Evolutionary conservation across 2,329 filamentous ascomycete genomes (phyloP).

Genomic region (Xylariaceae sp.): DNA sequence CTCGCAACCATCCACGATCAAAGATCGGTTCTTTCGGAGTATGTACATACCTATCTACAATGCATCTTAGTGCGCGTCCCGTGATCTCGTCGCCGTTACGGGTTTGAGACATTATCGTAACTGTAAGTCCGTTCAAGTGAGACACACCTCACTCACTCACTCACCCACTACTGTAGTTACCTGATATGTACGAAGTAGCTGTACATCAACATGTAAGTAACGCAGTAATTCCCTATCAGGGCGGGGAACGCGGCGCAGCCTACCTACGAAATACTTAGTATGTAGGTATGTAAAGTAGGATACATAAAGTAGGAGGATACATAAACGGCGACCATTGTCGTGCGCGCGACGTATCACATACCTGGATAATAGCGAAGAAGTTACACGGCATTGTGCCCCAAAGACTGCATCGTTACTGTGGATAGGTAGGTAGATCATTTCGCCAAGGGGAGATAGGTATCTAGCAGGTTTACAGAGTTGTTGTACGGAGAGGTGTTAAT

Average conservation of each 20-base stretch:
- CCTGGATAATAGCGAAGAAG: too few relatives aligned
- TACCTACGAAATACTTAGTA: too few relatives aligned
- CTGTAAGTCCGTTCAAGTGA: background rate
- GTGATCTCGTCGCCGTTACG: constrained; percentile 18
- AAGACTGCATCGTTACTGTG: background rate
- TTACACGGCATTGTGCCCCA: background rate
- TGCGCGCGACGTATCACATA: too few relatives aligned
- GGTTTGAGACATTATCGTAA: background rate
- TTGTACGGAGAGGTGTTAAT: background rate
- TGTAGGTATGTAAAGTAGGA: too few relatives aligned
- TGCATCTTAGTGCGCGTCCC: constrained; percentile 16
- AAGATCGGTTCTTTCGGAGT: background rate
- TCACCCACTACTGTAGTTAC: too few relatives aligned
- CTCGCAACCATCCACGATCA: background rate
- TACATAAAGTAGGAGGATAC: too few relatives aligned
- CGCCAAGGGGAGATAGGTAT: background rate
- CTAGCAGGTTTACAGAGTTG: background rate
- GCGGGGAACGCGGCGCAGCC: too few relatives aligned
- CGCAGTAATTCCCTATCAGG: too few relatives aligned
- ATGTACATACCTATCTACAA: background rate
- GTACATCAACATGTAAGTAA: too few relatives aligned
- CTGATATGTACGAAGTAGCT: too few relatives aligned
- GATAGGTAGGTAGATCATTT: too few relatives aligned
- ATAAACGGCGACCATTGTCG: background rate
- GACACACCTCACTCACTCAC: too few relatives aligned